Base-by-base conservation (phyloP, 78 protist genomes). In the Dictyostelium brefeldianum region DNA sequence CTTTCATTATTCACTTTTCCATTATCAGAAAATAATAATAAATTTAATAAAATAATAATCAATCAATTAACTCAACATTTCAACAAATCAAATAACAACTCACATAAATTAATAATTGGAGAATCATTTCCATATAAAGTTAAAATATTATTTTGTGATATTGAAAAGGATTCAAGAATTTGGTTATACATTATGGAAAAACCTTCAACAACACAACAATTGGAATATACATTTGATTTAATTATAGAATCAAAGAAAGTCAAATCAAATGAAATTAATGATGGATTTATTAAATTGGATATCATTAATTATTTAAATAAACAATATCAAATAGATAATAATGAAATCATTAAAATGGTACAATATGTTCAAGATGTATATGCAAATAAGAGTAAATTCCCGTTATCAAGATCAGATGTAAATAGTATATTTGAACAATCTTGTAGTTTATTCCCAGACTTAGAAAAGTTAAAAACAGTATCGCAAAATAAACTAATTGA, bases 81-180 rank as follows among this genome's bases (percentile, higher is more conserved):
- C 1, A 36, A 36, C 43, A 36, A 36, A 36, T 36, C 43, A 36
- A 36, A 36, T 36, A 36, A 25, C 1, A 18, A 65, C 0, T 48
- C 50, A 29, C 12, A 27, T 46, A 12, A 67, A 7, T 64, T 81
- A 9, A 51, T 81, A 12, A 17, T 81, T 29, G 78, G 89, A 29
- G 89, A 81, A 12, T 81, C 79, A 0, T 48, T 48, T 8, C 89
- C 74, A 47, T 65, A 65, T 54, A 59, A 47, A 15, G 11, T 27
- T 50, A 64, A 65, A n/a, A n/a, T 43, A 12, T 11, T 43, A 41
- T 46, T 54, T 22, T 20, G 1, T 9, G 25, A 62, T 2, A 36
- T 43, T 11, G 59, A 73, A 31, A 29, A n/a, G 20, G 36, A 22
- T 73, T 29, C 43, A 43, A n/a, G n/a, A 43, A 10, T 73, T n/a